Evolutionary conservation across 176 grass and related monocot genomes (phyloP), one percentile per base, ranked within the genome.

Genomic region (Rhynchospora pubera): DNA sequence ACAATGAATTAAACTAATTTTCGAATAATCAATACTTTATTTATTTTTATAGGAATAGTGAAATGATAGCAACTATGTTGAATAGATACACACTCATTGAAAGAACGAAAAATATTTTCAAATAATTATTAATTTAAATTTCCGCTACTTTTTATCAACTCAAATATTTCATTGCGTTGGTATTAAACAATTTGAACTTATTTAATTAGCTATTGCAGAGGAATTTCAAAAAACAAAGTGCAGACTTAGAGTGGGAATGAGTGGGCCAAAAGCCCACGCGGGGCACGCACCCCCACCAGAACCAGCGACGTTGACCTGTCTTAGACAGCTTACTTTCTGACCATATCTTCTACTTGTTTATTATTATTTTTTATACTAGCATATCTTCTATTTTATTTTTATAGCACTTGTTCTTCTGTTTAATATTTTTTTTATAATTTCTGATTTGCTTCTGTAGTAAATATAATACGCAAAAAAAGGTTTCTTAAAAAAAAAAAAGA

Each of bases 191-290:
- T 1, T 28, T 28, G 26, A 28, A 28, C 26, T 28, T 28, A 28
- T 28, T 64, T 64, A 64, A 22, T 64, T 19, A 12, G 9, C 10
- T 11, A 66, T 82, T 82, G 42, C 48, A 82, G 58, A 52, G 4
- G 2, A 9, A 66, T 82, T 66, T 13, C 0, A 63, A 16, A 0
- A 0, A 2, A 9, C 28, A 5, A 50, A 82, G 2, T 66, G 44
- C 15, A 82, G 79, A 82, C 21, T 61, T 32, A 1, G 7, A 43
- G 34, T 3, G 2, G 39, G 10, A 13, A 15, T n/a, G 24, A 82
- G 59, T 61, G 79, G 79, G 79, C 78, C 78, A 62, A 45, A 63
- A 66, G 5, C 56, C 79, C 79, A 82, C 79, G 79, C 56, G 79
- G 79, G 34, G 45, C 79, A 66, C 79, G 60, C 62, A 82, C 21